Base-by-base conservation (phyloP, 1,139 yeast species). In the Sugiyamaella grinbergsii region DNA sequence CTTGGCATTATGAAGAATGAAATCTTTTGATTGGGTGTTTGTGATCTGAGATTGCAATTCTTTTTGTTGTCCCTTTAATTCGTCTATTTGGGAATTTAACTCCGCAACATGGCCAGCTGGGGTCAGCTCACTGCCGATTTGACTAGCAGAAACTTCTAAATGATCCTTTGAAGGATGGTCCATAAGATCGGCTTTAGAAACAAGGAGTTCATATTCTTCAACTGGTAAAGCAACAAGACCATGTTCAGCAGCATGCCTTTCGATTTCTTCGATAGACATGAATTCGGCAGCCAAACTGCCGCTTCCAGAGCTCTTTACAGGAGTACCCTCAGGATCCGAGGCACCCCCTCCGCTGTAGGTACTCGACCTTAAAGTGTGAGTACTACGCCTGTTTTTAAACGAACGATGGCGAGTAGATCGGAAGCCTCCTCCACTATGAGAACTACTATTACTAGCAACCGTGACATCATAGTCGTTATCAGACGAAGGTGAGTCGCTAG, bases 211-310 rank as follows among this genome's bases (percentile, higher is more conserved):
- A 51, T 74, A 80, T 53, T 77, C 78, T 1, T 73, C 78, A 43
- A 65, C 61, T 2, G 84, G 73, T 19, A 83, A 57, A n/a, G 80
- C 58, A 6, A 78, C 76, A 53, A 82, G 62, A 37, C 77, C 75
- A 54, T 80, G 75, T 16, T 72, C 72, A 23, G 72, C 67, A 0
- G 83, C 84, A 59, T 77, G 81, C 19, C 69, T 65, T 53, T 76
- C 76, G 19, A 80, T 67, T 31, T 76, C 77, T 2, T 67, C 59
- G 6, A 66, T 67, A 0, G 74, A 59, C 48, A 73, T 53, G 13
- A 63, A 62, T 53, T 66, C 69, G 19, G 60, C 50, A 5, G 67
- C 67, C 42, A 63, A 54, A 33, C 52, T 54, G 23, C 42, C 49
- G 34, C 48, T 46, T 8, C 24, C 22, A n/a, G 32, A 24, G n/a